Percentiles rank a stretch among this genome's conserved stretches.
These are phyloP conservation scores for Piloderma croceum DNA, from an alignment of 768 basidiomycete species.

Conservation along the genomic window DNA sequence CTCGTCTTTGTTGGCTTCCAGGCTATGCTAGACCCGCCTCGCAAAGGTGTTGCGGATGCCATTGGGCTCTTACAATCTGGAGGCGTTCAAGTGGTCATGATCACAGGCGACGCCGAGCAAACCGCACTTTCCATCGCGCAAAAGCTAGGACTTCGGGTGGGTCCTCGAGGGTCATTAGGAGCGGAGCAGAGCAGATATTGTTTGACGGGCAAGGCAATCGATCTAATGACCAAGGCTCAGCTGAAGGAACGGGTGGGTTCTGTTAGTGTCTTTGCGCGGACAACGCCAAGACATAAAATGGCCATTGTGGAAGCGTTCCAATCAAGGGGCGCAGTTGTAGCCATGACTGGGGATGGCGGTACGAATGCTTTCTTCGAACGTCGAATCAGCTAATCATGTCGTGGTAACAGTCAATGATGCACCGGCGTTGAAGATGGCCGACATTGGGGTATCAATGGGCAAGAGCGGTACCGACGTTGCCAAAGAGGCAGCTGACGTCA, in stretches of 20 bases:
- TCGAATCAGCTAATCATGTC: conserved; percentile 4
- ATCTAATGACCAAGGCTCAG: conserved; percentile 76
- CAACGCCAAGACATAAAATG: conserved; percentile 97
- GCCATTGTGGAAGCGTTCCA: conserved; percentile 94
- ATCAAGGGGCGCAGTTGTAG: conserved; percentile 81
- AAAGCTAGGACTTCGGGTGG: conserved; percentile 73
- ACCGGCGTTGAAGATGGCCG: conserved; percentile 94
- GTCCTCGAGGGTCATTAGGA: conserved; percentile 14
- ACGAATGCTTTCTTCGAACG: conserved; percentile 18
- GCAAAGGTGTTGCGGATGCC: conserved; percentile 89
- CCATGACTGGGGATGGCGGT: conserved; percentile 98
- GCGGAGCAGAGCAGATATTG: conserved; percentile 38
- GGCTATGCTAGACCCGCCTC: conserved; percentile 93
- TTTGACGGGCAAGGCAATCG: conserved; percentile 79
- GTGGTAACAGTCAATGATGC: conserved; percentile 77
- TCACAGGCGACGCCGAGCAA: conserved; percentile 90
- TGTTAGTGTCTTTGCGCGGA: conserved; percentile 89
- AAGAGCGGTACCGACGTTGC: conserved; percentile 98
- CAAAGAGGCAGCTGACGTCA: conserved; percentile 96
- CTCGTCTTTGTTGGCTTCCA: conserved; percentile 90
- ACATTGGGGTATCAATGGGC: conserved; percentile 97
- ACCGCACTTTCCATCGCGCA: conserved; percentile 88
- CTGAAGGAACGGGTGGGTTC: conserved; percentile 74
- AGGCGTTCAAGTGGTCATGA: conserved; percentile 97
- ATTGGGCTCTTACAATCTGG: conserved; percentile 75